Evolutionary conservation across 2,329 filamentous ascomycete genomes (phyloP).

Genomic region (Nigrospora sphaerica): DNA sequence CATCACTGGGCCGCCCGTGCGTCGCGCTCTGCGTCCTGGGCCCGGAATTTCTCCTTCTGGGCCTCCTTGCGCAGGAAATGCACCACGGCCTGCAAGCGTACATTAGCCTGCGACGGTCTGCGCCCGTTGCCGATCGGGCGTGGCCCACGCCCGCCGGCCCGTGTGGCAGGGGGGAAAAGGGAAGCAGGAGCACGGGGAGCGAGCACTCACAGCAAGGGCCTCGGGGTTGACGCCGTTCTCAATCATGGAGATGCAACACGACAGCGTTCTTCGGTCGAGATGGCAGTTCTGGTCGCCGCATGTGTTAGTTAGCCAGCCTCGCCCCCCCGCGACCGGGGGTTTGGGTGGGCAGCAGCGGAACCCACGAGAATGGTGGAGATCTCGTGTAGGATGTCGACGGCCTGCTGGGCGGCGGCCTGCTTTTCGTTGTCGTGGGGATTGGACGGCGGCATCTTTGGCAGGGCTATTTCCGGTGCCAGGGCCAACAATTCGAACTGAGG

Average conservation of each 20-base stretch:
- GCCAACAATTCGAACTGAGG: background rate
- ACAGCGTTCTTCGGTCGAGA: constrained; percentile 82
- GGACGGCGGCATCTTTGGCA: constrained; percentile 24
- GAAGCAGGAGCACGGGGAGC: background rate
- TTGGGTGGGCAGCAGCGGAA: constrained; percentile 8
- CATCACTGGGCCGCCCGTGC: background rate
- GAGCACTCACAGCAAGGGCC: constrained; percentile 70
- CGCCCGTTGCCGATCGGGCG: no score
- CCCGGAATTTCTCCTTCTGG: constrained; percentile 37
- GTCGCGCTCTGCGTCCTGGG: constrained; percentile 10
- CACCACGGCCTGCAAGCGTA: constrained; percentile 44
- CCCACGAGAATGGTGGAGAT: constrained; percentile 83
- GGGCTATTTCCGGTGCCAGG: background rate
- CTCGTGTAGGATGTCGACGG: constrained; percentile 76
- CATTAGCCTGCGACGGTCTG: background rate
- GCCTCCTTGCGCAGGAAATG: constrained; percentile 53
- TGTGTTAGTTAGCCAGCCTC: background rate
- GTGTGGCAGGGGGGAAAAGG: background rate
- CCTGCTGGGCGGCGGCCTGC: constrained; percentile 71
- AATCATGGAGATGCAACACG: constrained; percentile 92
- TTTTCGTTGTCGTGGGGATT: constrained; percentile 48
- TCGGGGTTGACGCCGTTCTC: constrained; percentile 97
- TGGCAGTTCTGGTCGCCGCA: constrained; percentile 68
- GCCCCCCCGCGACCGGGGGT: background rate
- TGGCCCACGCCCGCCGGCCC: no score